Percentiles rank a stretch among this genome's conserved stretches.
These are phyloP conservation scores for Ophiostoma montium DNA, from an alignment of 2,329 filamentous ascomycete genomes.

Conservation along the genomic window DNA sequence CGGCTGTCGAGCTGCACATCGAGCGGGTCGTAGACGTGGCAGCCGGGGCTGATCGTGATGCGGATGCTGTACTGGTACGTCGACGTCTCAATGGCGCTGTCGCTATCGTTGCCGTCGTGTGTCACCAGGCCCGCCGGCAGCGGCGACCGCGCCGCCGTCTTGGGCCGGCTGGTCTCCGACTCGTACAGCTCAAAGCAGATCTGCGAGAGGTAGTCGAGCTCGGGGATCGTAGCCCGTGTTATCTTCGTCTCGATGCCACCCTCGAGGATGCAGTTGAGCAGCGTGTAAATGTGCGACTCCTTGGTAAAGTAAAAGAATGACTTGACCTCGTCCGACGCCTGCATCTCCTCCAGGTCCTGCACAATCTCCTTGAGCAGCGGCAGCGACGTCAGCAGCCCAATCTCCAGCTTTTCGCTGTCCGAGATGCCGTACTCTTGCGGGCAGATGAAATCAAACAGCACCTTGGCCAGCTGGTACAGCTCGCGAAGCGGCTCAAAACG, in stretches of 20 bases:
- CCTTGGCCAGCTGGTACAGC: constrained; percentile 83
- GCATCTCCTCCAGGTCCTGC: constrained; percentile 89
- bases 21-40: constrained; percentile 89
- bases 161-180: constrained; percentile 55
- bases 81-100: constrained; percentile 30
- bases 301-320: constrained; percentile 99
- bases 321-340: constrained; percentile 85
- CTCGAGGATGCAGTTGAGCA: constrained; percentile 94
- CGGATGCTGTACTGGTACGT: constrained; percentile 90
- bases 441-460: constrained; percentile 95
- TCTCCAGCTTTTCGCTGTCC: constrained; percentile 93
- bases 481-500: constrained; percentile 81
- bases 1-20: constrained; percentile 94
- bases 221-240: constrained; percentile 83
- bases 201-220: constrained; percentile 92
- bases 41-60: constrained; percentile 89
- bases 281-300: constrained; percentile 95
- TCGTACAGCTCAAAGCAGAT: constrained; percentile 98
- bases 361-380: constrained; percentile 95
- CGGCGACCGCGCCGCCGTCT: neutral
- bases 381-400: constrained; percentile 83
- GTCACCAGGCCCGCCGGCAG: neutral
- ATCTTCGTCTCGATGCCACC: constrained; percentile 97
- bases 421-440: constrained; percentile 97
- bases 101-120: constrained; percentile 5